Evolutionary conservation across 164 flowering plant species (phyloP), one percentile per base, ranked within the genome.

Genomic region (Sextonia rubra): DNA sequence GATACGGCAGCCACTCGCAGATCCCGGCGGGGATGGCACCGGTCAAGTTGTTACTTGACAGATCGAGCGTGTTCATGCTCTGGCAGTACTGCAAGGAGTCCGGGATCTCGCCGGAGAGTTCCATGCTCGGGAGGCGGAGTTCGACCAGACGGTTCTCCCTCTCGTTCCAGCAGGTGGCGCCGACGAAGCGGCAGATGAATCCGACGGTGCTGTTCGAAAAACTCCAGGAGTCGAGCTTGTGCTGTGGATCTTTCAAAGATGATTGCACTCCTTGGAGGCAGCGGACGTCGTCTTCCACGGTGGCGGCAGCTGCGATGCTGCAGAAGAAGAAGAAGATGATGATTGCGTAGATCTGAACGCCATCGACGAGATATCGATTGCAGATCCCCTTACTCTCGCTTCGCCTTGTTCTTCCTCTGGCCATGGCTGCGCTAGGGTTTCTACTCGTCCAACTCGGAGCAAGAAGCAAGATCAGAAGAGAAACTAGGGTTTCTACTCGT

Each of bases 121-220:
- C 47, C 64, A 72, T 26, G 2, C 70, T 2, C 18, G 72, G 61
- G 27, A 81, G 82, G 2, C 70, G 72, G 32, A 81, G 65, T 24
- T 63, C 65, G 47, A 81, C 56, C 20, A 81, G 47, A 5, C 81
- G 77, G 65, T 81, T 77, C 72, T 81, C 84, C 20, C 12, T 5
- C 27, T 69, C 80, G 70, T 81, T 78, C 84, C 84, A 81, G 74
- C 84, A 81, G 7, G 80, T 22, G 64, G 66, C 80, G 1, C 84
- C 84, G 48, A 64, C 63, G 32, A 81, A 79, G 12, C 52, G 62
- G 67, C 84, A 81, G 71, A 81, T 62, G 63, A 74, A 79, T 20
- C 80, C 82, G n/a, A 72, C 80, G 4, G 76, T 55, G 18, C 60
- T 5, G 71, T 81, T 79, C 24, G 66, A 15, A 70, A 81, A 81